Evolutionary conservation across 805 yeast genomes (phyloP).

Genomic region (Nakazawaea wickerhamii): DNA sequence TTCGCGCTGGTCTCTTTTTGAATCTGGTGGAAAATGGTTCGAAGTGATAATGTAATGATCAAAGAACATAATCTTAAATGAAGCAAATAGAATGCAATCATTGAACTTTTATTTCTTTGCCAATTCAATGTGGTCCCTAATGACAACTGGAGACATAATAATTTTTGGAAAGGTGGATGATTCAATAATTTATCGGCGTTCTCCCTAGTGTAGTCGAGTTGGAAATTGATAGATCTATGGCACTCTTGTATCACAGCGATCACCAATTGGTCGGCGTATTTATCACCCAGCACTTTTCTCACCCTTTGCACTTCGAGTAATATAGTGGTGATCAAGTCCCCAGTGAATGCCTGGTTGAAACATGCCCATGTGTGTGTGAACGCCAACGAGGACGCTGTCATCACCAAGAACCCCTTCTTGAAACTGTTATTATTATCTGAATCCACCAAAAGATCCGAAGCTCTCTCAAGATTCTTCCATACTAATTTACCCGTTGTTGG

Average conservation of each 20-base stretch:
- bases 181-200: conserved; percentile 70
- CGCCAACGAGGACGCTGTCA: conserved; percentile 57
- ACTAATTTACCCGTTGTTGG: conserved; percentile 18
- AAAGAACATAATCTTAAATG: conserved; percentile 69
- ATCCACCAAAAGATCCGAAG: conserved; percentile 10
- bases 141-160: conserved; percentile 63
- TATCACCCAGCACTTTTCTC: conserved; percentile 17
- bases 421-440: neutral
- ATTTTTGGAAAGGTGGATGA: conserved; percentile 71
- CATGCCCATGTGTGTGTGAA: conserved; percentile 65
- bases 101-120: conserved; percentile 34
- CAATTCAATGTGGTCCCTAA: conserved; percentile 45
- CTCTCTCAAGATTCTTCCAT: conserved; percentile 19
- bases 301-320: conserved; percentile 39
- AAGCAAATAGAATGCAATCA: conserved; percentile 56
- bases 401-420: conserved; percentile 27
- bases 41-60: conserved; percentile 57
- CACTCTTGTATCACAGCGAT: conserved; percentile 53
- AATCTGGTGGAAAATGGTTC: conserved; percentile 60
- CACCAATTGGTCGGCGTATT: conserved; percentile 29
- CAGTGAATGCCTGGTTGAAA: conserved; percentile 59
- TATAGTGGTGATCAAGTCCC: conserved; percentile 60
- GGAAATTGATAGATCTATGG: conserved; percentile 70
- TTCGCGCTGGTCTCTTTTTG: conserved; percentile 41
- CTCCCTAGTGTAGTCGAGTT: conserved; percentile 64